Base-by-base conservation (phyloP, 495 filamentous ascomycete species). In the Penicillium atrosanguineum region DNA sequence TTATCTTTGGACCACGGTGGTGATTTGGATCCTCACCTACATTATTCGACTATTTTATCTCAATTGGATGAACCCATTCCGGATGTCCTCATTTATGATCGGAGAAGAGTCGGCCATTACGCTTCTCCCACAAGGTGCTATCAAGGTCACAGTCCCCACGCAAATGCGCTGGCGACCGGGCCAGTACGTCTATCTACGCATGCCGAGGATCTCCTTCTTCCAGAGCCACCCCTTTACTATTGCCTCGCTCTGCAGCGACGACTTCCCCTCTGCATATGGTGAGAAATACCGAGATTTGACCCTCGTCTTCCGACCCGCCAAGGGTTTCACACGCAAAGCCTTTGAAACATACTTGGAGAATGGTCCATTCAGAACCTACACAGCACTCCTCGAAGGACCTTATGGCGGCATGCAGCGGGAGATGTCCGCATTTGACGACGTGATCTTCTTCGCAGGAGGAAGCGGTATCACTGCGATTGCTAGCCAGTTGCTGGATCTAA, bases 151-250 rank as follows among this genome's bases (percentile, higher is more conserved):
- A 3, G 85, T 97, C 26, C 89, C 93, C 1, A 96, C 93, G 6
- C 87, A 91, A 64, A 87, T 96, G 82, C 86, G 81, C 56, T 97
- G 93, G 93, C 84, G 83, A 59, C 91, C 93, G 6, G 94, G 93
- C 16, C 93, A 97, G 68, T 96, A 93, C 56, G 88, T 97, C 21
- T 97, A 97, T 62, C 77, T 97, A 9, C 83, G 94, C 43, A 92
- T 97, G 84, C 93, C 93, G 0, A 88, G 89, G 2, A 90, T 97
- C 56, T 90, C 89, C 0, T 64, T 94, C 25, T 83, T 96, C 58
- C 88, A 96, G 61, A 97, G 93, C 59, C 93, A 97, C 54, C 93
- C 93, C 4, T 97, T 97, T 69, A 97, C 93, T 5, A 91, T 97
- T 47, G 87, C 94, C 7, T 96, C 91, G 0, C 81, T 96, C 16